A percentile compares a stretch with the other conserved stretches of the same genome.
Conservation (phyloP, 169 alveolate genomes). For the Cyclospora cayetanensis region DNA sequence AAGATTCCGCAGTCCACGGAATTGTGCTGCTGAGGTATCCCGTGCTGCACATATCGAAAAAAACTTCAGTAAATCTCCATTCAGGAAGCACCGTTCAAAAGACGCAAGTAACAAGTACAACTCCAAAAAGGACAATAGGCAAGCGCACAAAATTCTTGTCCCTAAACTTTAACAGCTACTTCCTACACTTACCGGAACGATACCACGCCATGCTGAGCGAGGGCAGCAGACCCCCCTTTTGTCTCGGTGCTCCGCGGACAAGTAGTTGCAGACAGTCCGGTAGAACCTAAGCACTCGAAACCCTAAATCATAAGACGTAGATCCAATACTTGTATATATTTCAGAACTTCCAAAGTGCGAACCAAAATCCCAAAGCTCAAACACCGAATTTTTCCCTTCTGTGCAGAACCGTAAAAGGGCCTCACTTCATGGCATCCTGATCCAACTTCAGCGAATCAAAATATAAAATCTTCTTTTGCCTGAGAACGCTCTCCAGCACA, state of each 20-base stretch:
- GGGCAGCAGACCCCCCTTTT: background rate
- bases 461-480: slow-evolving; percentile 17
- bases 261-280: background rate
- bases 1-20: slow-evolving; percentile 59
- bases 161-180: background rate
- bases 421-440: slow-evolving; percentile 20
- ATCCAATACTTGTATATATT: too few species aligned
- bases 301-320: background rate
- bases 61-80: too few species aligned
- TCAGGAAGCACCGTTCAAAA: background rate
- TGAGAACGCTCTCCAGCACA: background rate
- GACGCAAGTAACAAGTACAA: background rate
- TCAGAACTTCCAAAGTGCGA: too few species aligned
- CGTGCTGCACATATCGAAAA: slow-evolving; percentile 8
- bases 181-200: slow-evolving; percentile 1
- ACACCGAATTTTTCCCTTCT: too few species aligned
- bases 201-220: background rate
- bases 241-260: slow-evolving; percentile 41
- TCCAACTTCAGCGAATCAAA: slow-evolving; percentile 35
- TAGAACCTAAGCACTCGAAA: background rate
- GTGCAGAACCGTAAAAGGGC: background rate
- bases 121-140: background rate
- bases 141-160: background rate
- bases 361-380: background rate
- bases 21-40: slow-evolving; percentile 55